phyloP scores from a whole-genome alignment of 1,284 basidiomycete genomes.

The Malassezia slooffiae region DNA sequence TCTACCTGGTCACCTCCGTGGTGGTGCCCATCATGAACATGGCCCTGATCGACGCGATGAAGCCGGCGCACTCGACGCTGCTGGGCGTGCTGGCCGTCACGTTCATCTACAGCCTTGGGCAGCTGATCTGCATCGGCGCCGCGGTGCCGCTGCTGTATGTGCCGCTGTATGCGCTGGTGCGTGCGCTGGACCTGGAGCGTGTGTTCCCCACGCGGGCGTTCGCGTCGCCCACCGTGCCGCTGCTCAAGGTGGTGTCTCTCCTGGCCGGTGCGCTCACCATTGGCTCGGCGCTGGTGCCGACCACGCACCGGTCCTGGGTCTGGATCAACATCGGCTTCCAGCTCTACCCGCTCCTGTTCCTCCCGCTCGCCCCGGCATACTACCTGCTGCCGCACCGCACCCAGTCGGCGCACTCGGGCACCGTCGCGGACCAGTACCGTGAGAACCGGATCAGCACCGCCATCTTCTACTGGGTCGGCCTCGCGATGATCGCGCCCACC shows the following conservation, averaged over 20 bases:
- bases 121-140: slow-evolving; percentile 14
- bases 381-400: background rate
- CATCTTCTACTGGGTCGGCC: slow-evolving; percentile 5
- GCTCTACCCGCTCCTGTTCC: slow-evolving; percentile 6
- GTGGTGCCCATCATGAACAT: slow-evolving; percentile 1
- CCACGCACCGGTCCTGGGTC: slow-evolving; percentile 2
- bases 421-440: slow-evolving; percentile 4
- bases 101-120: slow-evolving; percentile 4
- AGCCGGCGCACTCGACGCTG: slow-evolving; percentile 1
- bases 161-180: slow-evolving; percentile 5
- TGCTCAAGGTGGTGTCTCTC: background rate
- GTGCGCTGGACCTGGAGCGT: slow-evolving; percentile 1
- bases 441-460: background rate
- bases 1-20: slow-evolving; percentile 9
- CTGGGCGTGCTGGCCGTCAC: slow-evolving; percentile 8
- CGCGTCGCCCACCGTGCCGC: background rate
- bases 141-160: slow-evolving; percentile 11
- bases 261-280: background rate
- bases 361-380: slow-evolving; percentile 1
- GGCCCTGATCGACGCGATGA: slow-evolving; percentile 5
- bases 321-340: slow-evolving; percentile 10
- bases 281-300: background rate
- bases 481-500: slow-evolving; percentile 2
- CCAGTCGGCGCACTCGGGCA: slow-evolving; percentile 2
- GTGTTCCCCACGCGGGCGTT: slow-evolving; percentile 9